phyloP scores from a whole-genome alignment of 768 basidiomycete species.

The Boletus vermiculosoides region DNA sequence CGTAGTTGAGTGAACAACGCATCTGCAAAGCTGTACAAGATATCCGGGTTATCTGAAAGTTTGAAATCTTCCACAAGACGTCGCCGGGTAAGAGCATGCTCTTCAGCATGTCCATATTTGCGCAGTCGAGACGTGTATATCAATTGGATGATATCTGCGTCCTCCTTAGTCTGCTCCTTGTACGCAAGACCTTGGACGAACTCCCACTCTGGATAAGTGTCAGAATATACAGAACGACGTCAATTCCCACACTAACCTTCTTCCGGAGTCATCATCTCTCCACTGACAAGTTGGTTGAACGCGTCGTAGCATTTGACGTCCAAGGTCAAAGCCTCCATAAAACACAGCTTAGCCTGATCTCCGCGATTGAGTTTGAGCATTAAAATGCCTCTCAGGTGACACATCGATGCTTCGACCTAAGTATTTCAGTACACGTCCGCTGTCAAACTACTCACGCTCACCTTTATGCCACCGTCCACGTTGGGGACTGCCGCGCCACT shows the following conservation, averaged over 20 bases:
- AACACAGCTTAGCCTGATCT: slow-evolving; percentile 89
- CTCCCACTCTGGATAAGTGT: slow-evolving; percentile 79
- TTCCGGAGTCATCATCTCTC: slow-evolving; percentile 94
- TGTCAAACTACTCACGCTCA: slow-evolving; percentile 31
- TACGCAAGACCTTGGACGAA: slow-evolving; percentile 87
- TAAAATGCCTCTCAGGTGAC: slow-evolving; percentile 86
- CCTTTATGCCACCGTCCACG: slow-evolving; percentile 93
- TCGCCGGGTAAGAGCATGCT: slow-evolving; percentile 77
- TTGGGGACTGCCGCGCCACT: slow-evolving; percentile 76
- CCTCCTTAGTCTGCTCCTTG: slow-evolving; percentile 77
- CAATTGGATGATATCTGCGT: slow-evolving; percentile 87
- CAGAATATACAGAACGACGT: slow-evolving; percentile 1
- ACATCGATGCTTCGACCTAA: slow-evolving; percentile 98
- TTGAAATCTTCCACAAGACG: slow-evolving; percentile 81
- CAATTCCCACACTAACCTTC: slow-evolving; percentile 66
- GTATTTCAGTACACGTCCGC: background rate
- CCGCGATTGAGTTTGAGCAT: slow-evolving; percentile 93
- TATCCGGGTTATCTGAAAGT: slow-evolving; percentile 89
- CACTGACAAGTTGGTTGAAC: slow-evolving; percentile 84
- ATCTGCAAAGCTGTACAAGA: slow-evolving; percentile 88
- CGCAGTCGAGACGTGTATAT: slow-evolving; percentile 91
- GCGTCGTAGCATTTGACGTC: slow-evolving; percentile 98
- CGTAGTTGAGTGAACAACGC: slow-evolving; percentile 83
- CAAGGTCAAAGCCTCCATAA: slow-evolving; percentile 91
- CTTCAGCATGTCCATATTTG: slow-evolving; percentile 82